Percentiles rank a stretch among this genome's conserved stretches.
These are phyloP conservation scores for Ophidiomyces ophidiicola DNA, from an alignment of 2,329 filamentous ascomycete species.

Conservation along the genomic window DNA sequence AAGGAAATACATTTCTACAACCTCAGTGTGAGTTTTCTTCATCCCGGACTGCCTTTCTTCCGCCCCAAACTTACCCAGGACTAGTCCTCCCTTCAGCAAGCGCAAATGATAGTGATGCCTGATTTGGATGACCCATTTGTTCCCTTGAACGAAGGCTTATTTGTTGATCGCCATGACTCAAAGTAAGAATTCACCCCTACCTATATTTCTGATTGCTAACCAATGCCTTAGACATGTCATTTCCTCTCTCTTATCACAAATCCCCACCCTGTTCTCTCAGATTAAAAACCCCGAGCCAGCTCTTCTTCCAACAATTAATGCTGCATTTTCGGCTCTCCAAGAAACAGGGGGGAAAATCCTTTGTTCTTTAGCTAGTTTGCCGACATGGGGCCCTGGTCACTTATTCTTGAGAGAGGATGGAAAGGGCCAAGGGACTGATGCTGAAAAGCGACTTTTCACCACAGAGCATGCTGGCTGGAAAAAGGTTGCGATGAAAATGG, in stretches of 20 bases:
- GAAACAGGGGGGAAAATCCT: constrained; percentile 85
- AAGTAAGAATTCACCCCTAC: constrained; percentile 39
- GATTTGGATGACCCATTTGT: constrained; percentile 95
- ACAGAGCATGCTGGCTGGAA: constrained; percentile 83
- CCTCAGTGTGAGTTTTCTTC: constrained; percentile 52
- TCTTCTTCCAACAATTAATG: constrained; percentile 69
- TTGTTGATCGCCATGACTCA: constrained; percentile 87
- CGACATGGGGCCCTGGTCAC: constrained; percentile 80
- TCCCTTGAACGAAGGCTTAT: constrained; percentile 78
- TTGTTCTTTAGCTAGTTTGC: constrained; percentile 73
- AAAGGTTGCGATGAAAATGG: constrained; percentile 77
- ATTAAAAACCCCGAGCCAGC: constrained; percentile 87
- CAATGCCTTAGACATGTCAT: constrained; percentile 52
- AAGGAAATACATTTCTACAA: constrained; percentile 98
- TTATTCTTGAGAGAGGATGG: constrained; percentile 79
- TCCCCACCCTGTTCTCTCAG: constrained; percentile 75
- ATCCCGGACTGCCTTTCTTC: neutral
- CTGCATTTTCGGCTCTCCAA: constrained; percentile 70
- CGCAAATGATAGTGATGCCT: constrained; percentile 98
- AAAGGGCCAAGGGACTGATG: constrained; percentile 73
- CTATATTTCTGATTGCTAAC: neutral
- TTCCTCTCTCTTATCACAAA: constrained; percentile 65
- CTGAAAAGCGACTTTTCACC: constrained; percentile 80
- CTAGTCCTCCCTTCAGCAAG: constrained; percentile 63
- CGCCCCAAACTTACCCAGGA: constrained; percentile 19